Base-by-base conservation (phyloP, 1,284 basidiomycete species). In the Athelia psychrophila region DNA sequence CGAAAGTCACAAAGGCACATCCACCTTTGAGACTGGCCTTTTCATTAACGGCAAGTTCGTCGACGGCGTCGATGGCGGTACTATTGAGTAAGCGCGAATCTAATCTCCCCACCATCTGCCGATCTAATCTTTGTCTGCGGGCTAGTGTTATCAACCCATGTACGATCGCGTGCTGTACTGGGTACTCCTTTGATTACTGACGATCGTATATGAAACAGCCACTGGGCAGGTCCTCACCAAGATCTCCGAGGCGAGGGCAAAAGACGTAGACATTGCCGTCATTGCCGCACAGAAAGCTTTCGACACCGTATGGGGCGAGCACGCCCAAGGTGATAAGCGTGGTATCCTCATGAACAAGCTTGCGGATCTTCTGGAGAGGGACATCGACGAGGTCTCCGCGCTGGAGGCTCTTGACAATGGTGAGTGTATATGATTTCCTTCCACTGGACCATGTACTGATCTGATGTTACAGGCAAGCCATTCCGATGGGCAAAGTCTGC, bases 21-120 rank as follows among this genome's bases (percentile, higher is more conserved):
- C 83, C 45, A 76, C 78, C 50, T 80, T 92, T 70, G 76, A 70
- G 56, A 86, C 87, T 24, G 91, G 92, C 46, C 70, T 95, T 57
- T 95, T 83, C 78, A 93, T 96, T 73, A 77, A 85, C 71, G 88
- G 88, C 68, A 71, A 95, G 73, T 95, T 85, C 66, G 75, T 81
- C 36, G 81, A 85, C 56, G 88, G 87, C 16, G 73, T 74, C n/a
- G 79, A 84, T 52, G 71, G 76, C 10, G 79, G 73, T 22, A 82
- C 79, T 16, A 84, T 91, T 64, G 87, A 91, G 84, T 91, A 63
- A 63, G 82, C 72, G 16, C 6, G 12, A 16, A 6, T n/a, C 33
- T 47, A 20, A 16, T 33, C 45, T 44, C 27, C 52, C 30, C 33
- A 24, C 40, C 3, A 9, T 38, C 52, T 51, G 45, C 44, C 49